A percentile compares a stretch with the other conserved stretches of the same genome.
Conservation (phyloP, 176 grass and related monocot genomes). For the Aegilops umbellulata region DNA sequence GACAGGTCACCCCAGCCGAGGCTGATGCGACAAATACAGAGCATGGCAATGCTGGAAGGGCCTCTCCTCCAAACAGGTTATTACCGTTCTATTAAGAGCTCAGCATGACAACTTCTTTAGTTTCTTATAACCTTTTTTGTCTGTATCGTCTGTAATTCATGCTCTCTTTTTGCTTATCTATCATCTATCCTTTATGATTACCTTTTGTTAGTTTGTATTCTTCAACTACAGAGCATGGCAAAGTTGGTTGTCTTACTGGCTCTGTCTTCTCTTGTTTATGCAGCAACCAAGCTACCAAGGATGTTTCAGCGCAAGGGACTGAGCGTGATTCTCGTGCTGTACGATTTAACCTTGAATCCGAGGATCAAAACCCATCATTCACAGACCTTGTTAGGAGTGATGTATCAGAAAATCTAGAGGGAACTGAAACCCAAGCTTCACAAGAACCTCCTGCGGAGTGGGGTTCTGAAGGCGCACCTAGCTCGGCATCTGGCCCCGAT, state of each 20-base stretch:
- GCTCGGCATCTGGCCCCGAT: constrained; percentile 53
- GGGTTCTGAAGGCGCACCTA: constrained; percentile 57
- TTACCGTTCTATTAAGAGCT: constrained; percentile 6
- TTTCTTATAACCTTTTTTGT: neutral
- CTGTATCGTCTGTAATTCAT: neutral
- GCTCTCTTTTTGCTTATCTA: neutral
- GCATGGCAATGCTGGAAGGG: constrained; percentile 42
- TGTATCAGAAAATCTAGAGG: constrained; percentile 54
- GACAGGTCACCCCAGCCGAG: constrained; percentile 33
- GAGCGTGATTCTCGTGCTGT: constrained; percentile 39
- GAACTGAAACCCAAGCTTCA: constrained; percentile 36
- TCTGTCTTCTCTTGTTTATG: neutral
- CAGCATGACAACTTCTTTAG: neutral
- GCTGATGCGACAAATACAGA: constrained; percentile 47
- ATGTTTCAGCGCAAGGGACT: constrained; percentile 27
- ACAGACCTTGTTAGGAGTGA: constrained; percentile 53
- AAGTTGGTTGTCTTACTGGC: constrained; percentile 1
- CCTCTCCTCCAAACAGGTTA: constrained; percentile 54
- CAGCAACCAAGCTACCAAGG: constrained; percentile 35
- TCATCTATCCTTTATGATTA: neutral
- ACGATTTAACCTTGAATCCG: constrained; percentile 51
- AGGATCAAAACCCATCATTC: constrained; percentile 67
- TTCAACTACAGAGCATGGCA: neutral
- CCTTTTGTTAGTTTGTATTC: constrained; percentile 1
- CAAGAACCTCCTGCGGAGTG: constrained; percentile 70